phyloP scores from a whole-genome alignment of 495 filamentous ascomycete species.

The Aspergillus affinis region DNA sequence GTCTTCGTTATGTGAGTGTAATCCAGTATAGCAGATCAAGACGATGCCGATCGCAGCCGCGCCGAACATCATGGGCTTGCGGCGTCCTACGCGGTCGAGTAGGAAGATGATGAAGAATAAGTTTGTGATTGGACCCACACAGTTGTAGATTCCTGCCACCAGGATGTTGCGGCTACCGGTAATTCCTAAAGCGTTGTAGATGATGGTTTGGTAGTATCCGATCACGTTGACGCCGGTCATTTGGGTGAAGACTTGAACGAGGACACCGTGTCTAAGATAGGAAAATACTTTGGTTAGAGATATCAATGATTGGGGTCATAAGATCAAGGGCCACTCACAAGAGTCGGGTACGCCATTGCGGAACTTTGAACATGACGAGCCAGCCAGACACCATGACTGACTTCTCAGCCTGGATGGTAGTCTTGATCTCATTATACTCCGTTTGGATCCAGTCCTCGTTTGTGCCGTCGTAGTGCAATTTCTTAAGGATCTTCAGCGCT shows the following conservation, averaged over 20 bases:
- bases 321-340: constrained; percentile 32
- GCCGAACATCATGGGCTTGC: constrained; percentile 40
- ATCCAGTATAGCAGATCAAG: constrained; percentile 42
- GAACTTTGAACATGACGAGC: constrained; percentile 52
- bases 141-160: constrained; percentile 61
- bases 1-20: constrained; percentile 41
- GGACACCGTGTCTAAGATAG: constrained; percentile 29
- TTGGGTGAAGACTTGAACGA: constrained; percentile 42
- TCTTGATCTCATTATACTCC: constrained; percentile 49
- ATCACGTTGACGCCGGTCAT: constrained; percentile 60
- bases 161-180: constrained; percentile 50
- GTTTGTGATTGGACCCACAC: constrained; percentile 53
- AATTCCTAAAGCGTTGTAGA: constrained; percentile 59
- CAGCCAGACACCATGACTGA: constrained; percentile 43
- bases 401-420: constrained; percentile 49
- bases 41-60: constrained; percentile 40
- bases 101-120: constrained; percentile 47
- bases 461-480: constrained; percentile 47
- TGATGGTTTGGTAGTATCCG: constrained; percentile 58
- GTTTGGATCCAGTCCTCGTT: constrained; percentile 51
- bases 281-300: constrained; percentile 15
- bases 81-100: constrained; percentile 40
- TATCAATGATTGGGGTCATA: background rate
- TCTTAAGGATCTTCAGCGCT: constrained; percentile 48
- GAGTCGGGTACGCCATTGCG: constrained; percentile 49